phyloP scores from a whole-genome alignment of 192 early-diverging fungal genomes.

The Haplosporangium gracile region DNA sequence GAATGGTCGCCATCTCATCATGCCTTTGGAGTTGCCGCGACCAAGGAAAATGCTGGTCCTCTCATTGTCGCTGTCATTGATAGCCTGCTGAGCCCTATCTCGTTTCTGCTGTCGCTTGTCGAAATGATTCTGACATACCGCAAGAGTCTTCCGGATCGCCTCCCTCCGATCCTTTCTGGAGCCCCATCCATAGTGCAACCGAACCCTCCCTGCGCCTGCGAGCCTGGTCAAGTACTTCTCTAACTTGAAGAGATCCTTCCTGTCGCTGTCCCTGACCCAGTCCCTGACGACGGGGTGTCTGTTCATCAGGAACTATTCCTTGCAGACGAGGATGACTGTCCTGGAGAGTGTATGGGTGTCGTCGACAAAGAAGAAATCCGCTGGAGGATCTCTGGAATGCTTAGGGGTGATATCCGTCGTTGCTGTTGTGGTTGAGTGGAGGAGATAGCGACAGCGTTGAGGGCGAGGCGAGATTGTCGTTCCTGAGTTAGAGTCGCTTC shows the following conservation, averaged over 20 bases:
- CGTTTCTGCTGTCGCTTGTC: background rate
- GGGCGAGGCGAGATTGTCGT: no score
- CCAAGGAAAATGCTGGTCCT: background rate
- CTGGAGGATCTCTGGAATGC: no score
- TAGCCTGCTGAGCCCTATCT: background rate
- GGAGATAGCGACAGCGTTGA: no score
- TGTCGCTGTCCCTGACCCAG: background rate
- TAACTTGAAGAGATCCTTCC: background rate
- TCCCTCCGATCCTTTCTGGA: background rate
- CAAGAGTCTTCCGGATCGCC: background rate
- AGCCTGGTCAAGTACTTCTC: background rate
- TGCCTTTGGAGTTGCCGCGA: background rate
- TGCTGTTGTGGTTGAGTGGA: no score
- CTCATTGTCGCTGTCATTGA: background rate
- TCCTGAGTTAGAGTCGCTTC: no score
- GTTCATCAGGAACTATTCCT: background rate
- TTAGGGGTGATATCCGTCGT: no score
- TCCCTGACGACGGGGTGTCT: background rate
- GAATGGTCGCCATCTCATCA: background rate
- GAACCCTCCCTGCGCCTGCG: background rate
- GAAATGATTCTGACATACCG: background rate
- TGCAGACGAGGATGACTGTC: background rate
- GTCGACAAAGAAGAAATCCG: background rate
- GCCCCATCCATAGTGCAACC: background rate
- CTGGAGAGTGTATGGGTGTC: background rate